These are phyloP conservation scores for Gossypium gossypioides DNA, from an alignment of 441 rosid species.

Conservation along the genomic window DNA sequence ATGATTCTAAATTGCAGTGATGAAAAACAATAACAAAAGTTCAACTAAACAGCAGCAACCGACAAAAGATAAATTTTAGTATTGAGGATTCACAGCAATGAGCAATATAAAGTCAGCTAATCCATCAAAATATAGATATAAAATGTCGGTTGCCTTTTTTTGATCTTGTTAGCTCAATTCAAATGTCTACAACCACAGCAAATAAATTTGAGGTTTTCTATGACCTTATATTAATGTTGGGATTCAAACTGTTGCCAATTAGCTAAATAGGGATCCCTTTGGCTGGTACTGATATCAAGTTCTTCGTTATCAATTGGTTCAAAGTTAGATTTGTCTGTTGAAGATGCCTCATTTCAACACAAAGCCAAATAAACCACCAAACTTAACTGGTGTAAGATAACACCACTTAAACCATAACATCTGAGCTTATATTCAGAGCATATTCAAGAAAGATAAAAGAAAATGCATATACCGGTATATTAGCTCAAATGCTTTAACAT, in stretches of 20 bases:
- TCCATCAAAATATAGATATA: neutral
- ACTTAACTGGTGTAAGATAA: neutral
- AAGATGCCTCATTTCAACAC: neutral
- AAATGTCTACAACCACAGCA: neutral
- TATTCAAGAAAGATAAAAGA: slow-evolving; percentile 6
- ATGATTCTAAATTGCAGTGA: neutral
- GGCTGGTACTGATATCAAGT: neutral
- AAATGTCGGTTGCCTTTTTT: neutral
- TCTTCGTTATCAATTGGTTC: neutral
- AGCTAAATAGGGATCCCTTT: neutral
- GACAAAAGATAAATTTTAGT: neutral
- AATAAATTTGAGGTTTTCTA: neutral
- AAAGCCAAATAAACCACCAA: neutral
- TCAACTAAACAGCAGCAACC: neutral
- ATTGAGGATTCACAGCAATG: neutral
- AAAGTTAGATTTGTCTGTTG: neutral
- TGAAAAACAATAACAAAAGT: neutral
- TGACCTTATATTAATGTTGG: neutral
- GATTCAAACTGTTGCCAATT: neutral
- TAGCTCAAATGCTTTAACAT: slow-evolving; percentile 69
- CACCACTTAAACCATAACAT: neutral
- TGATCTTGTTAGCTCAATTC: neutral
- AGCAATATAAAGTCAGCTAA: neutral
- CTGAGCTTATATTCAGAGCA: neutral
- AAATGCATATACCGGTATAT: slow-evolving; percentile 45